These are phyloP conservation scores for Aspergillus unguis DNA, from an alignment of 2,329 filamentous ascomycete species.

Conservation along the genomic window DNA sequence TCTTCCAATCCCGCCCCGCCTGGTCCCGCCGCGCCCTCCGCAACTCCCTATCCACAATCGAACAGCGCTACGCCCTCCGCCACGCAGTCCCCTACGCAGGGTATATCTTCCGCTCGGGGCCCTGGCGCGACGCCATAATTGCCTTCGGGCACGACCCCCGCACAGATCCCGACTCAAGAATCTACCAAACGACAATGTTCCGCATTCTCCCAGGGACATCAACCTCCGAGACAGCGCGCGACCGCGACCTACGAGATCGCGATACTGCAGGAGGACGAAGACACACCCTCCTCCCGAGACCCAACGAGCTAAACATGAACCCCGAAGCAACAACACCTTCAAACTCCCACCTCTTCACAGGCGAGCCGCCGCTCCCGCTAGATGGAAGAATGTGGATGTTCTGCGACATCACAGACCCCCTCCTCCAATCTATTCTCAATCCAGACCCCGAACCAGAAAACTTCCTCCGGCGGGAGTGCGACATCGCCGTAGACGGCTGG, in stretches of 20 bases:
- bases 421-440: conserved; percentile 65
- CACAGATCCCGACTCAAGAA: conserved; percentile 67
- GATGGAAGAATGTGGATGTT: conserved; percentile 94
- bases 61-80: conserved; percentile 59
- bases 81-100: conserved; percentile 78
- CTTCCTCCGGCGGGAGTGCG: conserved; percentile 57
- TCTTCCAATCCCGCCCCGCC: conserved; percentile 72
- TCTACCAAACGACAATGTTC: conserved; percentile 88
- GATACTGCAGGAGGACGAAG: conserved; percentile 22
- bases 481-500: conserved; percentile 70
- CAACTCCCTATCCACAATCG: conserved; percentile 61
- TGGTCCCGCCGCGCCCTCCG: conserved; percentile 81
- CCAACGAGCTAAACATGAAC: conserved; percentile 11
- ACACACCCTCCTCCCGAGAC: conserved; percentile 23
- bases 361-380: conserved; percentile 62
- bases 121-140: conserved; percentile 85
- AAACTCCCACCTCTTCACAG: conserved; percentile 72
- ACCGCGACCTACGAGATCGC: neutral
- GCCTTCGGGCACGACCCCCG: conserved; percentile 84
- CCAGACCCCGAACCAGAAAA: conserved; percentile 49
- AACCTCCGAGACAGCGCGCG: conserved; percentile 28
- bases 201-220: conserved; percentile 54
- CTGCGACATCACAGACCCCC: conserved; percentile 82
- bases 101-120: conserved; percentile 89
- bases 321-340: conserved; percentile 10